These are phyloP conservation scores for Ensete ventricosum DNA, from an alignment of 176 grass and related monocot species.

Conservation along the genomic window DNA sequence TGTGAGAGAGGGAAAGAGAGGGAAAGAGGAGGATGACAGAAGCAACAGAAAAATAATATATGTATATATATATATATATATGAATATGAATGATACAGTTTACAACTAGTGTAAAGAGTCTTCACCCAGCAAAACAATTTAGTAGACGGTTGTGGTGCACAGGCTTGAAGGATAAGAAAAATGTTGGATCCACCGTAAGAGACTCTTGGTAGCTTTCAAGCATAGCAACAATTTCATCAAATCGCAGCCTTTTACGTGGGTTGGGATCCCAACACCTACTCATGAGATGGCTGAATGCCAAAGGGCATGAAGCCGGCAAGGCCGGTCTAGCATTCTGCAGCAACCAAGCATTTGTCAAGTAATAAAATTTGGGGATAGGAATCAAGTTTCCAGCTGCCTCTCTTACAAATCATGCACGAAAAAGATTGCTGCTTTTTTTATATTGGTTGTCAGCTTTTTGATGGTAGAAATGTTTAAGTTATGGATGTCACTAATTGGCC, in stretches of 20 bases:
- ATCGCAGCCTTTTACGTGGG: slow-evolving; percentile 66
- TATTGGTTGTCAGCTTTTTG: too few species aligned
- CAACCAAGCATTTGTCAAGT: neutral
- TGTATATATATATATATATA: slow-evolving; percentile 18
- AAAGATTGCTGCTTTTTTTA: neutral
- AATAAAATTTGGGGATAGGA: neutral
- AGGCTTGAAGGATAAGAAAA: slow-evolving; percentile 68
- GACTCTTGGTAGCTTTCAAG: slow-evolving; percentile 73
- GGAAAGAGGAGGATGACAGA: slow-evolving; percentile 13
- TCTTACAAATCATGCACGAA: neutral
- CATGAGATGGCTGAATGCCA: slow-evolving; percentile 89
- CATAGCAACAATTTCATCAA: slow-evolving; percentile 57
- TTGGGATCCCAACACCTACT: slow-evolving; percentile 77
- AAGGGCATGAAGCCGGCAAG: slow-evolving; percentile 66
- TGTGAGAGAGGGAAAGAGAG: too few species aligned
- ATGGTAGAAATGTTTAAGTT: too few species aligned
- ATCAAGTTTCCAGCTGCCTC: too few species aligned
- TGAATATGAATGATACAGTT: neutral
- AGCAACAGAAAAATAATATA: too few species aligned
- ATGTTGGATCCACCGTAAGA: slow-evolving; percentile 44
- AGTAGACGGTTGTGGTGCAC: slow-evolving; percentile 42
- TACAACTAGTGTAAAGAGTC: neutral
- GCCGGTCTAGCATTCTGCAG: slow-evolving; percentile 83
- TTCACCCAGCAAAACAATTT: slow-evolving; percentile 58
- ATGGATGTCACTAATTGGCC: too few species aligned